A percentile compares a stretch with the other conserved stretches of the same genome.
Evolutionary conservation across 2,329 filamentous ascomycete species (phyloP).

Genomic region (Aspergillus sp.): DNA sequence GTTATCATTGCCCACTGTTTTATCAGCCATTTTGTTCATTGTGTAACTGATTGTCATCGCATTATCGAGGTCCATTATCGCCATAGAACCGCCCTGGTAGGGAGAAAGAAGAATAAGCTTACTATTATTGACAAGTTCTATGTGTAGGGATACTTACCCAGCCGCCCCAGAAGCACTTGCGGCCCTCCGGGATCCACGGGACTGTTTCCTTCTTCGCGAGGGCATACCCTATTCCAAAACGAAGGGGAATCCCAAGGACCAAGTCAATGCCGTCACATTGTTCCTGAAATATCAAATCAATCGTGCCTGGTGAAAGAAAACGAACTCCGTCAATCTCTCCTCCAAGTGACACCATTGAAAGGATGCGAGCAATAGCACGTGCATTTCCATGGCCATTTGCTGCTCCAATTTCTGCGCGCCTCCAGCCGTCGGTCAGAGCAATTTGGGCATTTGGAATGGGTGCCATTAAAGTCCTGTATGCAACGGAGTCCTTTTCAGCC

Average conservation of each 20-base stretch:
- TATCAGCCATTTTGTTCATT: conserved; percentile 42
- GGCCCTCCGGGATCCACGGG: conserved; percentile 26
- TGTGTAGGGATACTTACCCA: too few relatives aligned
- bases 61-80: conserved; percentile 41
- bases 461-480: conserved; percentile 29
- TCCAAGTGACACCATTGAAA: conserved; percentile 33
- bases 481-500: conserved; percentile 20
- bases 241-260: conserved; percentile 27
- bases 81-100: conserved; percentile 41
- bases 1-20: conserved; percentile 23
- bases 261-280: conserved; percentile 40
- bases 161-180: conserved; percentile 40
- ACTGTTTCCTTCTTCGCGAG: conserved; percentile 24
- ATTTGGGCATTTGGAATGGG: conserved; percentile 16
- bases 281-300: conserved; percentile 43
- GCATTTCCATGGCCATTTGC: conserved; percentile 46
- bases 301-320: conserved; percentile 38
- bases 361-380: conserved; percentile 36
- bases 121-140: too few relatives aligned
- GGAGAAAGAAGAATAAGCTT: too few relatives aligned
- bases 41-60: conserved; percentile 41
- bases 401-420: conserved; percentile 38
- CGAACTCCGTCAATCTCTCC: conserved; percentile 28
- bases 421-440: conserved; percentile 28
- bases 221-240: conserved; percentile 42